Evolutionary conservation across 441 rosid species (phyloP), one percentile per base, ranked within the genome.

Genomic region (Hura crepitans): DNA sequence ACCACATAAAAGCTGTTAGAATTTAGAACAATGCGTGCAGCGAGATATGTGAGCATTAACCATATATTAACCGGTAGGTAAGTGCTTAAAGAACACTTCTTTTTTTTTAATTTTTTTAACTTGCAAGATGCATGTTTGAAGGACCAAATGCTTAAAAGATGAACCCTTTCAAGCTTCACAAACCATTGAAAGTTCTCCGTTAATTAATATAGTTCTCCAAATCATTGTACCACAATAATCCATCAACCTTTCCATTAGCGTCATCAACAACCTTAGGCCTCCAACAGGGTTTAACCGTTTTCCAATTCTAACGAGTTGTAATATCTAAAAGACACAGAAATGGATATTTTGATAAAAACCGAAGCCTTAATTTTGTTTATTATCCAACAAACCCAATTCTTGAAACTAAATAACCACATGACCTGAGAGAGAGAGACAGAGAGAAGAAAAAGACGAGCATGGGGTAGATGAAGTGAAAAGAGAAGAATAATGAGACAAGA

Each of bases 181-280:
- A 8, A 93, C 98, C 97, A 87, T 85, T 0, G 97, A 89, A 69
- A 86, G 91, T 53, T 89, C 90, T 31, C 97, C 98, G 57, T 82
- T 73, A 58, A 60, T 82, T 73, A 58, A 78, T 74, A 74, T 91
- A 93, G 51, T 67, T 81, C 18, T 93, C 95, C 75, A 89, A 79
- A 74, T 87, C 93, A 62, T 84, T 84, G 51, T 74, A 81, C 93
- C 98, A 89, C 81, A 88, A 58, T 77, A 87, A 80, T 27, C 92
- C 95, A 75, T 88, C 84, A 58, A 75, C 79, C 58, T 76, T 80
- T 58, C 88, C 86, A 2, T 73, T 68, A 46, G 56, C 74, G 47
- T 80, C 85, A 70, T 65, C 72, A 27, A 69, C 82, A 42, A 46
- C 72, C 64, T 81, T 79, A 39, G 81, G 50, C 75, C 82, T 86